Base-by-base conservation (phyloP, 768 basidiomycete genomes). In the Candolleomyces efflorescens region DNA sequence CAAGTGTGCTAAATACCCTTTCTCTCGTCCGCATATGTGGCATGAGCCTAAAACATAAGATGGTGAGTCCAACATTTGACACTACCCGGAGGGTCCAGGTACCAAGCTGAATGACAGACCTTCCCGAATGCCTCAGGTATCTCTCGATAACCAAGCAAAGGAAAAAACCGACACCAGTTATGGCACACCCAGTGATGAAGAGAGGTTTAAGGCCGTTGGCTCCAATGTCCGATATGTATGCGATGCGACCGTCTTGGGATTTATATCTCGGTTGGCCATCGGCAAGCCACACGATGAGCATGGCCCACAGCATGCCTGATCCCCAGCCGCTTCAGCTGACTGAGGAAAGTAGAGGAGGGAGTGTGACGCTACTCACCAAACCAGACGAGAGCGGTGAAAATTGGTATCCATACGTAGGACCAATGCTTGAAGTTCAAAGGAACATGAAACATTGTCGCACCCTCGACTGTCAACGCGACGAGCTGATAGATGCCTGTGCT, bases 151-250 rank as follows among this genome's bases (percentile, higher is more conserved):
- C 61, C 24, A 91, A 77, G 7, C 82, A 81, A 49, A 85, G 70
- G 63, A 87, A 71, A 69, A 92, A 89, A 0, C 78, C 73, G 2
- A 81, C 69, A 6, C 80, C 84, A 2, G 90, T 89, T 58, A 90
- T 78, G 39, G 75, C 72, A 62, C 84, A 86, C 6, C 84, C 85
- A 15, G 78, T 74, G 51, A 92, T 74, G 64, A 92, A 92, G 38
- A 92, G 77, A 3, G 90, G 90, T 66, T 92, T 91, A 45, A 92
- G 73, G 53, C 78, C 75, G 61, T 79, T 79, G 18, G 90, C 89
- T n/a, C 86, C 89, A 37, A 91, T 71, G 64, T 92, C 89, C 43
- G 87, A 89, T 49, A 92, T 90, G 69, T 87, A 90, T n/a, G 84
- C 82, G 53, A 90, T 82, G 1, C 69, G 68, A 20, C 79, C 79